phyloP scores from a whole-genome alignment of 106 monocot genomes.

The Dendrobium officinale region DNA sequence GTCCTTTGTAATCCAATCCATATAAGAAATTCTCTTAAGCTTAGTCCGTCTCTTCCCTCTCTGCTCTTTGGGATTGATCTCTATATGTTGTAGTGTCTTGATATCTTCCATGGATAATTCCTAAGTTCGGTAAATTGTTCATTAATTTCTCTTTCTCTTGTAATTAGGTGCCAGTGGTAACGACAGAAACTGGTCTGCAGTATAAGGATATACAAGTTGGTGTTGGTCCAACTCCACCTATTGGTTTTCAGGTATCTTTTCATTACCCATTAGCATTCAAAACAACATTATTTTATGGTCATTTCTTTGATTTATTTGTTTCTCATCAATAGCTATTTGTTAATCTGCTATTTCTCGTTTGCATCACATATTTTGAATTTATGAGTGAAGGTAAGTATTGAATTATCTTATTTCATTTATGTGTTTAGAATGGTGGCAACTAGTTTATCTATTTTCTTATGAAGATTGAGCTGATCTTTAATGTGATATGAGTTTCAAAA shows the following conservation, averaged over 20 bases:
- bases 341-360: not conserved
- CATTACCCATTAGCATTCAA: not conserved
- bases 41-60: no score
- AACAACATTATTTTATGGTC: not conserved
- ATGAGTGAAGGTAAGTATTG: not conserved
- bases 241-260: conserved; percentile 81
- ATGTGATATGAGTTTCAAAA: no score
- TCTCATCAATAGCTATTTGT: not conserved
- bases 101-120: not conserved
- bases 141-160: not conserved
- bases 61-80: no score
- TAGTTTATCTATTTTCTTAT: no score
- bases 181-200: conserved; percentile 89
- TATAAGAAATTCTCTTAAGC: no score
- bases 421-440: no score
- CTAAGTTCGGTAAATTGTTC: not conserved
- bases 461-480: no score
- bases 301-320: not conserved
- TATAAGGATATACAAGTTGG: conserved; percentile 90
- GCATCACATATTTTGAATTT: not conserved
- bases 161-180: conserved; percentile 69
- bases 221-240: conserved; percentile 79
- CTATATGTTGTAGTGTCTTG: no score
- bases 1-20: no score
- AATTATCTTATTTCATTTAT: no score